Conservation (phyloP, 768 basidiomycete genomes). For the Gyrodon lividus region DNA sequence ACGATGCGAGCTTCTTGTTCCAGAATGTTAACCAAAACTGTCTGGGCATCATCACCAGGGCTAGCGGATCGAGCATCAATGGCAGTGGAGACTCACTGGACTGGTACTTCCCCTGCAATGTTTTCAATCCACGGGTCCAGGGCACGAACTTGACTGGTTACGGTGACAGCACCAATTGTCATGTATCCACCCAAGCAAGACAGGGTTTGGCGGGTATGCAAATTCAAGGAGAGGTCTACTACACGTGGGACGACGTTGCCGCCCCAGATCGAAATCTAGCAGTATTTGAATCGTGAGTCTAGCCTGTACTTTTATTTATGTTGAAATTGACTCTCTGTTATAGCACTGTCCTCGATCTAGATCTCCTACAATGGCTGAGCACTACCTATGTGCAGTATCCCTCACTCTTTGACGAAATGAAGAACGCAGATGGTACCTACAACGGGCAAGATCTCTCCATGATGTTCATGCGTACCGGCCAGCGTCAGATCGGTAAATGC, state of each 20-base stretch:
- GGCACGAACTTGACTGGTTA: constrained; percentile 70
- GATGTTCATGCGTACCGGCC: constrained; percentile 69
- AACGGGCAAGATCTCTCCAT: constrained; percentile 88
- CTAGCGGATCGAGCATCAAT: constrained; percentile 68
- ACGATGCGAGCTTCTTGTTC: constrained; percentile 93
- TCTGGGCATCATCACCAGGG: constrained; percentile 68
- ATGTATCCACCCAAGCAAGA: constrained; percentile 56
- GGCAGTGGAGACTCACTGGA: constrained; percentile 60
- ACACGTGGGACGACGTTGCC: constrained; percentile 84
- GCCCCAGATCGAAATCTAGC: constrained; percentile 74
- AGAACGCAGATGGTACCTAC: constrained; percentile 65
- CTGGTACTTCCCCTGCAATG: constrained; percentile 99
- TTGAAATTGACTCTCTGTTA: constrained; percentile 7
- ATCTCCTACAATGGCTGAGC: constrained; percentile 83
- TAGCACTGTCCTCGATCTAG: constrained; percentile 87
- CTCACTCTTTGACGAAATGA: constrained; percentile 75
- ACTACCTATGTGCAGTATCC: constrained; percentile 81
- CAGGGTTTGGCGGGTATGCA: constrained; percentile 46
- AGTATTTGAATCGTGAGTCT: constrained; percentile 88
- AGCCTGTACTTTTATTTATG: neutral
- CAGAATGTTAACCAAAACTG: constrained; percentile 90
- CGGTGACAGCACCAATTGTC: constrained; percentile 66
- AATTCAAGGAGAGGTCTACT: constrained; percentile 86
- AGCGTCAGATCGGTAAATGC: constrained; percentile 71
- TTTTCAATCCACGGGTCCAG: constrained; percentile 71